A percentile compares a stretch with the other conserved stretches of the same genome.
Evolutionary conservation across 2,329 filamentous ascomycete genomes (phyloP).

Genomic region (Ceratocystis ficicola): DNA sequence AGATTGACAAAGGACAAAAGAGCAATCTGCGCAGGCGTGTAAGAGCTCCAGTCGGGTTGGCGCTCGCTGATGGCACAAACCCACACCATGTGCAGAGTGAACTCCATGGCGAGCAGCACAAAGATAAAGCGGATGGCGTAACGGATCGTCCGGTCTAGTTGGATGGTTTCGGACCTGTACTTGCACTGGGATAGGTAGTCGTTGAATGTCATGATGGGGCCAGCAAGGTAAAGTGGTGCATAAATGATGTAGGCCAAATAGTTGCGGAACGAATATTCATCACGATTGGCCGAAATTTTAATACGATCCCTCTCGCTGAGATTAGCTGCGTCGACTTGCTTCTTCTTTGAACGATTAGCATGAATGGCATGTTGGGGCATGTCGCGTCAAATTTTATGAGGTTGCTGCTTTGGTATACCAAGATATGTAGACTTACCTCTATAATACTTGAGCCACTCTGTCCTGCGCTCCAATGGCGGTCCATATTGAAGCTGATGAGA

Average conservation of each 20-base stretch:
- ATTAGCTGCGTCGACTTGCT: constrained; percentile 76
- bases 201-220: constrained; percentile 94
- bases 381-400: neutral
- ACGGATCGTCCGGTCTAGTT: constrained; percentile 55
- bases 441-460: constrained; percentile 48
- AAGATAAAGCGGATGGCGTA: constrained; percentile 77
- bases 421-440: constrained; percentile 52
- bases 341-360: constrained; percentile 80
- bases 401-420: neutral
- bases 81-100: constrained; percentile 85
- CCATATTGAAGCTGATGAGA: constrained; percentile 91
- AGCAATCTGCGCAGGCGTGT: constrained; percentile 75
- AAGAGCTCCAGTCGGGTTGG: constrained; percentile 65
- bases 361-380: neutral
- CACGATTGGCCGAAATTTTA: constrained; percentile 54
- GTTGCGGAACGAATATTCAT: constrained; percentile 69
- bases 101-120: constrained; percentile 75
- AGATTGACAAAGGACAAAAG: constrained; percentile 94
- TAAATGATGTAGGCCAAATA: constrained; percentile 86
- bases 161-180: constrained; percentile 60
- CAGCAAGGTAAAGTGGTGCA: constrained; percentile 81
- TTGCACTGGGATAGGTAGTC: constrained; percentile 85
- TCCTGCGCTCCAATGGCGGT: constrained; percentile 85
- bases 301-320: constrained; percentile 85
- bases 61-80: constrained; percentile 83